A percentile compares a stretch with the other conserved stretches of the same genome.
Conservation (phyloP, 257 asterid genomes). For the Gentiana straminea region DNA sequence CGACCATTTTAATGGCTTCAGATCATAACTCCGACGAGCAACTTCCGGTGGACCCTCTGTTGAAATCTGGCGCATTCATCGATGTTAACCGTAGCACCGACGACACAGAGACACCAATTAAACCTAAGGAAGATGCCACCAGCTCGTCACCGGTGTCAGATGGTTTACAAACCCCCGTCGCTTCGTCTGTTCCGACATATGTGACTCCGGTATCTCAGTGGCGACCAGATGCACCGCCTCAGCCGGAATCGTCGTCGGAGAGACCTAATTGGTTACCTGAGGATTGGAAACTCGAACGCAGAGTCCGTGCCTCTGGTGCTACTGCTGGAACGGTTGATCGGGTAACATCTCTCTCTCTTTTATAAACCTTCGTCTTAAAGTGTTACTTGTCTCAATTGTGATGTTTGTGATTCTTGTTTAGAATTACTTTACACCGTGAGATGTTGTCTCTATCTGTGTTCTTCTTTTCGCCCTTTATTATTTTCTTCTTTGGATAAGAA, state of each 20-base stretch:
- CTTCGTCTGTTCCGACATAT: neutral
- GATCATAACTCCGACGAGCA: constrained; percentile 1
- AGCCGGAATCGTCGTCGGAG: constrained; percentile 14
- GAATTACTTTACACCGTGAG: neutral
- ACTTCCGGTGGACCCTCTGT: constrained; percentile 20
- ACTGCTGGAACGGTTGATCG: constrained; percentile 27
- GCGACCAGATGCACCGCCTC: neutral
- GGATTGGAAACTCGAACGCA: constrained; percentile 23
- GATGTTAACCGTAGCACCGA: constrained; percentile 3
- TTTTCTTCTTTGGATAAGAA: neutral
- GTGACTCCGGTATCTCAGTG: constrained; percentile 14
- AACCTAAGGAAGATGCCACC: neutral
- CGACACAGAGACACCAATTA: constrained; percentile 3
- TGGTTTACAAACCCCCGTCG: constrained; percentile 1
- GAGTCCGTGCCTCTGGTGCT: constrained; percentile 28
- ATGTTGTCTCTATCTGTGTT: neutral
- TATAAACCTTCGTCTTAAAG: neutral
- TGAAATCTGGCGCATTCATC: constrained; percentile 22
- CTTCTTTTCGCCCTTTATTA: neutral
- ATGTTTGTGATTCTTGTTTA: neutral
- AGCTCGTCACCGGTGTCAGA: constrained; percentile 1
- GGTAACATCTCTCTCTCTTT: constrained; percentile 10
- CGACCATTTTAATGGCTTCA: neutral
- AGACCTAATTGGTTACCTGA: constrained; percentile 28
- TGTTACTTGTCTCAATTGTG: neutral